Conservation (phyloP, 352 stramenopile species). For the Pythium myriotylum region DNA sequence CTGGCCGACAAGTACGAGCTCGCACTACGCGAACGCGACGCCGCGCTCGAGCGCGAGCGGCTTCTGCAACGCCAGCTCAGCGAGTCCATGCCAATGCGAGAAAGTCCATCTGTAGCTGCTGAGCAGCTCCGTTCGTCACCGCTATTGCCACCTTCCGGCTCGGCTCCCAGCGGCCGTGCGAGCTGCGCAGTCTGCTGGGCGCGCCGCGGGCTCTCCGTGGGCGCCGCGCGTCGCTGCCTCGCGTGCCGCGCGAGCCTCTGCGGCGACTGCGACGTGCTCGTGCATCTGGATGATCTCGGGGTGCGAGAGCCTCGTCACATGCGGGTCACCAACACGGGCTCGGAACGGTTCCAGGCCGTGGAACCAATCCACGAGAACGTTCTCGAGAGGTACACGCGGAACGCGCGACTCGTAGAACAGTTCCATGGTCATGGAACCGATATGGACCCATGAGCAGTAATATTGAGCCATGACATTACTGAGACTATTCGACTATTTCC, state of each 20-base stretch:
- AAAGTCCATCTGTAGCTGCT: slow-evolving; percentile 4
- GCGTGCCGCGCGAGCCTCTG: slow-evolving; percentile 53
- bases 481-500: too few relatives aligned
- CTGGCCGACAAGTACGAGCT: slow-evolving; percentile 46
- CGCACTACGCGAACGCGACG: slow-evolving; percentile 46
- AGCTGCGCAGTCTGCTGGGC: slow-evolving; percentile 18
- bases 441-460: too few relatives aligned
- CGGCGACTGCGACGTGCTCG: slow-evolving; percentile 39
- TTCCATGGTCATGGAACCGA: too few relatives aligned
- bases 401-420: too few relatives aligned
- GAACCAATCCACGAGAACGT: not conserved
- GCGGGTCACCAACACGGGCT: slow-evolving; percentile 36
- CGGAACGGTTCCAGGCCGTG: too few relatives aligned
- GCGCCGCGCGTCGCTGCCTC: slow-evolving; percentile 42
- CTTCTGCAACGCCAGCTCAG: slow-evolving; percentile 30
- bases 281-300: slow-evolving; percentile 70
- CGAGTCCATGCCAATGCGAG: slow-evolving; percentile 28
- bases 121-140: not conserved
- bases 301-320: slow-evolving; percentile 53
- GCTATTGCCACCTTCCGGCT: too few relatives aligned
- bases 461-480: too few relatives aligned
- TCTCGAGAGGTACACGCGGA: slow-evolving; percentile 30
- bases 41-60: slow-evolving; percentile 40
- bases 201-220: not conserved
- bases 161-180: too few relatives aligned